Evolutionary conservation across 2,329 filamentous ascomycete genomes (phyloP).

Genomic region (Diaporthe australafricana): DNA sequence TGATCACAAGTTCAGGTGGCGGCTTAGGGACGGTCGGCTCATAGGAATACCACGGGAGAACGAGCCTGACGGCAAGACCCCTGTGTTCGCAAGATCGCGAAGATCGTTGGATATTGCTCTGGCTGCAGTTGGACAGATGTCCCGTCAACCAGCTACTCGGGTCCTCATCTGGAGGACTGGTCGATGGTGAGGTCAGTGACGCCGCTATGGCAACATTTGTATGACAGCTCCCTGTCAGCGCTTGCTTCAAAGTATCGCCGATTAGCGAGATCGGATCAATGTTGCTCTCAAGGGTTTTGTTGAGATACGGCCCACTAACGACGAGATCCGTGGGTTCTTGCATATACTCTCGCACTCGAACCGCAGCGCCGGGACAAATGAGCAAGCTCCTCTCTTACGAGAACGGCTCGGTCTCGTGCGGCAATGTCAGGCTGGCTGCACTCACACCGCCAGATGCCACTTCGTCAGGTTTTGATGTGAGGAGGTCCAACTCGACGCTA

Average conservation of each 20-base stretch:
- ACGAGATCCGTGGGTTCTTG: constrained; percentile 30
- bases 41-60: not conserved
- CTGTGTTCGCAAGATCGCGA: constrained; percentile 5
- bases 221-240: not conserved
- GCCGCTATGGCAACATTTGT: not conserved
- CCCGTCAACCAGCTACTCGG: constrained; percentile 17
- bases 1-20: not conserved
- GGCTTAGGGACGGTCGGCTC: not conserved
- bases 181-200: not conserved
- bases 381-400: constrained; percentile 17
- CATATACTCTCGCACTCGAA: constrained; percentile 31
- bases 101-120: constrained; percentile 5
- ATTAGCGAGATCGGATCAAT: constrained; percentile 31
- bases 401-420: constrained; percentile 42
- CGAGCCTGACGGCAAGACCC: constrained; percentile 9
- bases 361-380: constrained; percentile 30
- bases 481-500: not conserved
- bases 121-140: not conserved
- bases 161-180: not conserved
- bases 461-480: not conserved
- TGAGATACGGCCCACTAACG: constrained; percentile 29
- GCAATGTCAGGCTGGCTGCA: constrained; percentile 44
- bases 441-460: constrained; percentile 44
- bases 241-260: constrained; percentile 8
- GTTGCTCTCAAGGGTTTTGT: constrained; percentile 25